Evolutionary conservation across 768 basidiomycete species (phyloP).

Genomic region (Tricholoma sp.): DNA sequence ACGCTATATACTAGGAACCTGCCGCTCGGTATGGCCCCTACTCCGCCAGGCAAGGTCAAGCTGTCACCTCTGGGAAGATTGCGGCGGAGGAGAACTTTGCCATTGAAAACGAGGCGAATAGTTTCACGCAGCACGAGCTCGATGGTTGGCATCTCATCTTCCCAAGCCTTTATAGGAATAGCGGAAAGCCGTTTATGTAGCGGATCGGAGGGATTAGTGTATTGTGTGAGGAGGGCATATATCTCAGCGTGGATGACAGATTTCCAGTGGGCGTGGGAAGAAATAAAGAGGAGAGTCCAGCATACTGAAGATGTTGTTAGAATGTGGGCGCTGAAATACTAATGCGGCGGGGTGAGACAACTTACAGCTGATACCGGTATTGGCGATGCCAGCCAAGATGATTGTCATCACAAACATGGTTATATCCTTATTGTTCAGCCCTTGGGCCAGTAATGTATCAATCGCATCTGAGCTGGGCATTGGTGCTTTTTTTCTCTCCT

Average conservation of each 20-base stretch:
- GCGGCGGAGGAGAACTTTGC: constrained; percentile 28
- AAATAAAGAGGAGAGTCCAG: constrained; percentile 32
- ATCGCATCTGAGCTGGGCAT: constrained; percentile 25
- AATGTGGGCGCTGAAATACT: too few species aligned
- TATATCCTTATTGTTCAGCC: constrained; percentile 20
- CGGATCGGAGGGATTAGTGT: constrained; percentile 24
- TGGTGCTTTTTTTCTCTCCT: constrained; percentile 20
- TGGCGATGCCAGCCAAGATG: constrained; percentile 32
- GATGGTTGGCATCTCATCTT: constrained; percentile 32
- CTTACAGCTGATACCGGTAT: constrained; percentile 13
- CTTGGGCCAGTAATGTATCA: constrained; percentile 28
- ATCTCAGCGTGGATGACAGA: constrained; percentile 24
- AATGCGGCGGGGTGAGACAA: neutral
- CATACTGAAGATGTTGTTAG: constrained; percentile 20
- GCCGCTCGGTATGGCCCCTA: too few species aligned
- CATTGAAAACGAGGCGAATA: constrained; percentile 25
- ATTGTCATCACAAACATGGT: constrained; percentile 27
- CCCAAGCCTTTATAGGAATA: constrained; percentile 34
- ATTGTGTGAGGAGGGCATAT: constrained; percentile 20
- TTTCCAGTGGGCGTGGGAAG: too few species aligned
- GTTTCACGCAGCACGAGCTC: constrained; percentile 36
- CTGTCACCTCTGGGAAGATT: constrained; percentile 25
- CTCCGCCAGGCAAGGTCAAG: constrained; percentile 22
- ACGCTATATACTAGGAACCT: too few species aligned
- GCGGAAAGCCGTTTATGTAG: constrained; percentile 29